A percentile compares a stretch with the other conserved stretches of the same genome.
Conservation (phyloP, 371 early-diverging fungal species). For the Chytridium lagenaria region DNA sequence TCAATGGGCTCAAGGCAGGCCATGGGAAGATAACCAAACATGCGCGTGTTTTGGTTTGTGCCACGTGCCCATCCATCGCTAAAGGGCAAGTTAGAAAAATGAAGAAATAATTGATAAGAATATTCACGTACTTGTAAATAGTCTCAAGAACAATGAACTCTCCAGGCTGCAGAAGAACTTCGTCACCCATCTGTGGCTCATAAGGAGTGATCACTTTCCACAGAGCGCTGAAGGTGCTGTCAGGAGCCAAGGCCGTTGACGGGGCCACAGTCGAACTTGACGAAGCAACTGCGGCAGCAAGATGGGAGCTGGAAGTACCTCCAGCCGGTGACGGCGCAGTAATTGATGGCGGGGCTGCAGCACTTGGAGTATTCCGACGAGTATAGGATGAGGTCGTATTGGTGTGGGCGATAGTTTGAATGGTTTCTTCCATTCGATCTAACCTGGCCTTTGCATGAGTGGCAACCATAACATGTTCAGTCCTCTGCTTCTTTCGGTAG, state of each 20-base stretch:
- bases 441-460: slow-evolving; percentile 8
- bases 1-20: slow-evolving; percentile 19
- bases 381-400: neutral
- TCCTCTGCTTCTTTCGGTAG: slow-evolving; percentile 3
- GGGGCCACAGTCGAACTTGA: neutral
- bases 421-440: slow-evolving; percentile 9
- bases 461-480: neutral
- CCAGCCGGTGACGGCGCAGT: neutral
- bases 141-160: slow-evolving; percentile 14
- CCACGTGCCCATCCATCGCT: slow-evolving; percentile 23
- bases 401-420: neutral
- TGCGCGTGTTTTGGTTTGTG: slow-evolving; percentile 15
- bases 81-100: neutral
- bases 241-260: slow-evolving; percentile 13
- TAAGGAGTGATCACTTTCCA: slow-evolving; percentile 16
- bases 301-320: neutral
- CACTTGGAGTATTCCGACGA: neutral
- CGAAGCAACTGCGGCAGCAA: neutral
- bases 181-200: slow-evolving; percentile 21
- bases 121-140: slow-evolving; percentile 19
- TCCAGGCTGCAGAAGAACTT: slow-evolving; percentile 18
- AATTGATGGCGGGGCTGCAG: neutral
- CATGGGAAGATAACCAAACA: slow-evolving; percentile 23
- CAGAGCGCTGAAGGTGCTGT: slow-evolving; percentile 15
- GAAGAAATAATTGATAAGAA: neutral